Percentiles rank a stretch among this genome's conserved stretches.
Conservation (phyloP, 495 filamentous ascomycete species). For the Aspergillus hancockii region DNA sequence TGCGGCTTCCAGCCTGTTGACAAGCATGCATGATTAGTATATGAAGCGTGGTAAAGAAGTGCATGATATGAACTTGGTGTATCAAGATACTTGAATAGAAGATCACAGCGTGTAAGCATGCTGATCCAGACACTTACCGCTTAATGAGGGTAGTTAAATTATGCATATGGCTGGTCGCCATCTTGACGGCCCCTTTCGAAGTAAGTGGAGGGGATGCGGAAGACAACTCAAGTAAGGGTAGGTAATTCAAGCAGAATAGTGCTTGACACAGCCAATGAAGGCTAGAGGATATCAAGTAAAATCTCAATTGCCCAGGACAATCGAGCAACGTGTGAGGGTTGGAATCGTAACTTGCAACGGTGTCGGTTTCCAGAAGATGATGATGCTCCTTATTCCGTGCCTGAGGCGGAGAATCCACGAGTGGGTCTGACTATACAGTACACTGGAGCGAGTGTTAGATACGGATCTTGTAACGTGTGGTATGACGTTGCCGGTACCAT, state of each 20-base stretch:
- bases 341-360: slow-evolving; percentile 17
- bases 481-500: slow-evolving; percentile 17
- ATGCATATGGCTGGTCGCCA: slow-evolving; percentile 77
- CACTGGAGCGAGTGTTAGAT: background rate
- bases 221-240: background rate
- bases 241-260: background rate
- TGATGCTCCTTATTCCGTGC: slow-evolving; percentile 24
- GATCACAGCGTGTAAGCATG: slow-evolving; percentile 4
- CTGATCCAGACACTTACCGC: slow-evolving; percentile 60
- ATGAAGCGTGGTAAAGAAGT: background rate
- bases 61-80: background rate
- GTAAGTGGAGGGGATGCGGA: slow-evolving; percentile 18
- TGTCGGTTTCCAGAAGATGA: slow-evolving; percentile 15
- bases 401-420: slow-evolving; percentile 22
- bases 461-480: background rate
- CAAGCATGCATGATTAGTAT: slow-evolving; percentile 29
- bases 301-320: background rate
- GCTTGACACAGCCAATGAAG: background rate
- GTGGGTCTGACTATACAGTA: slow-evolving; percentile 20
- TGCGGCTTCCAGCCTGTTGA: slow-evolving; percentile 87
- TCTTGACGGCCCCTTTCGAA: slow-evolving; percentile 29
- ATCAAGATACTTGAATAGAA: slow-evolving; percentile 3
- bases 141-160: slow-evolving; percentile 97
- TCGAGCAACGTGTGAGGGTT: background rate
- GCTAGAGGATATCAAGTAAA: background rate